phyloP scores from a whole-genome alignment of 1,284 basidiomycete genomes.

The Sphaerobolus stellatus region DNA sequence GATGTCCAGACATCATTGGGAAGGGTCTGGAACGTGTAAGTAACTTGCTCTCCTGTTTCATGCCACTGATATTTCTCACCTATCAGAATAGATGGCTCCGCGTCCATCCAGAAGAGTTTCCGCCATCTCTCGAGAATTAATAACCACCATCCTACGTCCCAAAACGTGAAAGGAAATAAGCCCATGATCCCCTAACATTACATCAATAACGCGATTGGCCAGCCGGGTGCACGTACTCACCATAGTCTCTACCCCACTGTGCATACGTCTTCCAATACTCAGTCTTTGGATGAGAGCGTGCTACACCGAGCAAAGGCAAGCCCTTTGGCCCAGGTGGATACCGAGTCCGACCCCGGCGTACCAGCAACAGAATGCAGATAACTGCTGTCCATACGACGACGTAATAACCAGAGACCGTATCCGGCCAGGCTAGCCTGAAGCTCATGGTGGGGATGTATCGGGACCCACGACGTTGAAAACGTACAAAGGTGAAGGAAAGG shows the following conservation, averaged over 20 bases:
- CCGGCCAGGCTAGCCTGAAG: neutral
- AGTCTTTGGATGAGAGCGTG: conserved; percentile 10
- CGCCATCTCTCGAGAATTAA: conserved; percentile 8
- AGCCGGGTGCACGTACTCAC: neutral
- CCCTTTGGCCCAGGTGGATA: conserved; percentile 14
- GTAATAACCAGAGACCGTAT: conserved; percentile 5
- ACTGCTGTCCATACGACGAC: conserved; percentile 7
- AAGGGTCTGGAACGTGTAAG: conserved; percentile 4
- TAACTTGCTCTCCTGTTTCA: neutral
- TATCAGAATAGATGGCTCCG: conserved; percentile 13
- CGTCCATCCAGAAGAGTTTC: conserved; percentile 7
- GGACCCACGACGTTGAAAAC: too few relatives aligned
- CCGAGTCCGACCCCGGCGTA: conserved; percentile 9
- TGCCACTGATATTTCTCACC: neutral
- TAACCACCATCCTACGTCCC: conserved; percentile 10
- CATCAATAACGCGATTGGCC: neutral
- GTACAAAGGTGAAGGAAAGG: too few relatives aligned
- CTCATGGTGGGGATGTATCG: neutral
- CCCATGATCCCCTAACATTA: neutral
- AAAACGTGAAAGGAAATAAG: conserved; percentile 11
- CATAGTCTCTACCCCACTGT: conserved; percentile 14
- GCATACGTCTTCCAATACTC: conserved; percentile 13
- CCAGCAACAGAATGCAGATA: conserved; percentile 2
- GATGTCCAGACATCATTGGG: conserved; percentile 11
- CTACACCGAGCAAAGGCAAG: conserved; percentile 14